These are phyloP conservation scores for Curvularia verruculosa DNA, from an alignment of 2,329 filamentous ascomycete genomes.

Conservation along the genomic window DNA sequence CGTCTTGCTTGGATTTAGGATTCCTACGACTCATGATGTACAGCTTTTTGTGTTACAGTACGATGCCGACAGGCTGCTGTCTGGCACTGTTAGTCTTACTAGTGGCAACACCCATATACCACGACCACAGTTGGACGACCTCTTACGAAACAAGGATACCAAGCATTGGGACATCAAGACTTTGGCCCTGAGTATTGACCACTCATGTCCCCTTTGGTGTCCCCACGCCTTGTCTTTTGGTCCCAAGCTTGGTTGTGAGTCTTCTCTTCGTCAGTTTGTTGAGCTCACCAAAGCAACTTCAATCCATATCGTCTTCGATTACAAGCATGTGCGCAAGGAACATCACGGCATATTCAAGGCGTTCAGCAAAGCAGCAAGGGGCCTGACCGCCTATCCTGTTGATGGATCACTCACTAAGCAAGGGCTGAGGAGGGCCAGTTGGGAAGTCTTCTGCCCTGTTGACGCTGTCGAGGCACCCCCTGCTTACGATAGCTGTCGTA, in stretches of 20 bases:
- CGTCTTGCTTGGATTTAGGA: conserved; percentile 8
- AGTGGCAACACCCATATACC: conserved; percentile 5
- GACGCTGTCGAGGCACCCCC: conserved; percentile 14
- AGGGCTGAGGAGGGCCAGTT: conserved; percentile 18
- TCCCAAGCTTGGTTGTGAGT: conserved; percentile 12
- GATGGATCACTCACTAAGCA: conserved; percentile 5
- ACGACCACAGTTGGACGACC: conserved; percentile 9
- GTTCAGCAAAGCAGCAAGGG: conserved; percentile 16
- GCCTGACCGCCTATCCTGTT: conserved; percentile 11
- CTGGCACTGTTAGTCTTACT: conserved; percentile 5
- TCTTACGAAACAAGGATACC: conserved; percentile 11
- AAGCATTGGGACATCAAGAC: conserved; percentile 18
- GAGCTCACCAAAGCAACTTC: conserved; percentile 18
- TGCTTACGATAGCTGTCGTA: conserved; percentile 17
- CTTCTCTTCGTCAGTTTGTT: conserved; percentile 8
- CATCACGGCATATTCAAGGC: conserved; percentile 14
- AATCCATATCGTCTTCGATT: conserved; percentile 16
- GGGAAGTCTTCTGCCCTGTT: conserved; percentile 16
- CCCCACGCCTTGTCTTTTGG: conserved; percentile 1
- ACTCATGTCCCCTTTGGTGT: conserved; percentile 2
- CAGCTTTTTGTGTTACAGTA: conserved; percentile 16
- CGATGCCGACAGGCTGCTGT: conserved; percentile 10
- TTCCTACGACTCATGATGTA: conserved; percentile 9
- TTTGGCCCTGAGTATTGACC: conserved; percentile 2
- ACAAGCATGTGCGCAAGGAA: conserved; percentile 11